A percentile compares a stretch with the other conserved stretches of the same genome.
Conservation (phyloP, 2,329 filamentous ascomycete genomes). For the Madurella mycetomatis region DNA sequence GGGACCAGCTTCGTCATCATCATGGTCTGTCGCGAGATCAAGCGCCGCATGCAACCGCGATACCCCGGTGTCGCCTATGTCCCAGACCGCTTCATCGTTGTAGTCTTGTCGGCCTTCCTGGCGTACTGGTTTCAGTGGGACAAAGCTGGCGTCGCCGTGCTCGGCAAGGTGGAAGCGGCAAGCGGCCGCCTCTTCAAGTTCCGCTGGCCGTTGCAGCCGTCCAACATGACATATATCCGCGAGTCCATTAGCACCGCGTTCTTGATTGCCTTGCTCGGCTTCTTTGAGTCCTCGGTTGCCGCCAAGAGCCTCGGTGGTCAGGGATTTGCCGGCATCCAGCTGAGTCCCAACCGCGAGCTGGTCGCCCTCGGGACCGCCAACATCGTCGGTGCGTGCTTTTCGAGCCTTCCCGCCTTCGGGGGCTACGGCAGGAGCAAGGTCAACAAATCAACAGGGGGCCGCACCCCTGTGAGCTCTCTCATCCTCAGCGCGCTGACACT, state of each 20-base stretch:
- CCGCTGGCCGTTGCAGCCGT: slow-evolving; percentile 75
- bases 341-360: slow-evolving; percentile 89
- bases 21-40: slow-evolving; percentile 85
- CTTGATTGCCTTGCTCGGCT: slow-evolving; percentile 90
- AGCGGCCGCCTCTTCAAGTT: slow-evolving; percentile 72
- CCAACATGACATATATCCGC: slow-evolving; percentile 75
- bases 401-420: slow-evolving; percentile 88
- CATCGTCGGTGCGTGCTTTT: slow-evolving; percentile 85
- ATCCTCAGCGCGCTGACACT: slow-evolving; percentile 80
- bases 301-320: slow-evolving; percentile 81
- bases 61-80: slow-evolving; percentile 80
- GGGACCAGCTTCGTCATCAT: slow-evolving; percentile 79
- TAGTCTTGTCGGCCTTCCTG: slow-evolving; percentile 76
- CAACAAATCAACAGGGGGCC: slow-evolving; percentile 85
- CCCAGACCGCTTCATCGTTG: slow-evolving; percentile 86
- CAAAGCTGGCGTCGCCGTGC: slow-evolving; percentile 70
- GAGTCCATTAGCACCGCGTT: slow-evolving; percentile 89
- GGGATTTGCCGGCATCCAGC: slow-evolving; percentile 70
- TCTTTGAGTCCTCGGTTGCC: slow-evolving; percentile 95
- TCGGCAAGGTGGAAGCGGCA: slow-evolving; percentile 74
- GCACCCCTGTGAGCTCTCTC: slow-evolving; percentile 89
- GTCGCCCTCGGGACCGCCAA: slow-evolving; percentile 89
- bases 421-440: slow-evolving; percentile 96
- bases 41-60: slow-evolving; percentile 72
- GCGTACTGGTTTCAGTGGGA: slow-evolving; percentile 77